These are phyloP conservation scores for Chaetoceros tenuissimus DNA, from an alignment of 108 stramenopile species.

Conservation along the genomic window DNA sequence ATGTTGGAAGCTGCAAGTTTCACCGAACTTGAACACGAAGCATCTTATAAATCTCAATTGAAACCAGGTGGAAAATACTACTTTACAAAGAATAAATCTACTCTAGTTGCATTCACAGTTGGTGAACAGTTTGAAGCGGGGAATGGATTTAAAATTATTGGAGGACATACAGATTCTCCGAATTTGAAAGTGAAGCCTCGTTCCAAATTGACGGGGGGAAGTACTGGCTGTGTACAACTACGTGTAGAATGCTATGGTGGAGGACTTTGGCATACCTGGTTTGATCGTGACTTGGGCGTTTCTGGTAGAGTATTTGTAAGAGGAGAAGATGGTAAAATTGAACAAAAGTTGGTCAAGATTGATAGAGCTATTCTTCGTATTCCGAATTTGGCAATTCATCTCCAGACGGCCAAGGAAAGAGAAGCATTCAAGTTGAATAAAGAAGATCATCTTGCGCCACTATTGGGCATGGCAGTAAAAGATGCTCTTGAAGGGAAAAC, in stretches of 20 bases:
- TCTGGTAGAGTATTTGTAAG: slow-evolving; percentile 89
- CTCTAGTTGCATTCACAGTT: slow-evolving; percentile 86
- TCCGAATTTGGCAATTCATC: slow-evolving; percentile 94
- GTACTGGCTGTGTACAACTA: slow-evolving; percentile 54
- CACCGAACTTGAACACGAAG: slow-evolving; percentile 40
- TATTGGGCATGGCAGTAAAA: slow-evolving; percentile 78
- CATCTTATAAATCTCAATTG: slow-evolving; percentile 5
- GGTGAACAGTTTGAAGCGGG: slow-evolving; percentile 54
- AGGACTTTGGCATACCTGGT: slow-evolving; percentile 95
- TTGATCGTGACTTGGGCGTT: slow-evolving; percentile 90
- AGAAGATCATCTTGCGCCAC: slow-evolving; percentile 88
- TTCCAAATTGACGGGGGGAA: slow-evolving; percentile 53
- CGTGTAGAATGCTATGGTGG: slow-evolving; percentile 94
- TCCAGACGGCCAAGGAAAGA: slow-evolving; percentile 77
- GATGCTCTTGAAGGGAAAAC: slow-evolving; percentile 39
- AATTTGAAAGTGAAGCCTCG: slow-evolving; percentile 88
- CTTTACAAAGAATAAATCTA: slow-evolving; percentile 87
- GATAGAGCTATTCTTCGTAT: slow-evolving; percentile 77
- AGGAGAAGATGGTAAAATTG: slow-evolving; percentile 14
- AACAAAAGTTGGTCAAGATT: slow-evolving; percentile 58
- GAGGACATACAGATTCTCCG: slow-evolving; percentile 91
- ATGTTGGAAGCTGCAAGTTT: slow-evolving; percentile 52
- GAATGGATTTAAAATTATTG: slow-evolving; percentile 79
- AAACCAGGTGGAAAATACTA: slow-evolving; percentile 84
- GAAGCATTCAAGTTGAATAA: slow-evolving; percentile 86